phyloP scores from a whole-genome alignment of 768 basidiomycete species.

The Phaeotremella skinneri region DNA sequence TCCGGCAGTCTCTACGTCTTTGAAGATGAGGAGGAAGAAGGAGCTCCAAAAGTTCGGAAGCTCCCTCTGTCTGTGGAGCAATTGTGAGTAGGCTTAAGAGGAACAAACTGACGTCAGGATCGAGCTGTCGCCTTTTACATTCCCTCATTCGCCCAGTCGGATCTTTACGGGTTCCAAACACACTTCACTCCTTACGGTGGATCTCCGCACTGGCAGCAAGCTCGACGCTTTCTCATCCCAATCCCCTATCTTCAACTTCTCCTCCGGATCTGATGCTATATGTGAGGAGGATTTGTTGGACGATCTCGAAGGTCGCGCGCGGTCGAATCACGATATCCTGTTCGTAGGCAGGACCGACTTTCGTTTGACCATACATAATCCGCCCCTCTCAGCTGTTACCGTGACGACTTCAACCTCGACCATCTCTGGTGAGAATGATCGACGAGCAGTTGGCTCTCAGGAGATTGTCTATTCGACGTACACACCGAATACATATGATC shows the following conservation, averaged over 20 bases:
- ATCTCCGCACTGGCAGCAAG: slow-evolving; percentile 51
- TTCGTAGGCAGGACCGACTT: slow-evolving; percentile 76
- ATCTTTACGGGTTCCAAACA: slow-evolving; percentile 90
- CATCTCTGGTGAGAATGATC: slow-evolving; percentile 9
- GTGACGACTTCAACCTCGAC: slow-evolving; percentile 53
- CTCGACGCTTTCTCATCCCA: slow-evolving; percentile 43
- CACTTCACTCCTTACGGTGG: slow-evolving; percentile 62
- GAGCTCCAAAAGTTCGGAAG: slow-evolving; percentile 61
- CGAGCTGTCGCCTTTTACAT: slow-evolving; percentile 79
- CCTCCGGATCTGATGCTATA: slow-evolving; percentile 38
- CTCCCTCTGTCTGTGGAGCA: slow-evolving; percentile 90
- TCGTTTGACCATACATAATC: slow-evolving; percentile 76
- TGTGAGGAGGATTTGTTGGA: slow-evolving; percentile 54
- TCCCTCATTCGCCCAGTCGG: slow-evolving; percentile 64
- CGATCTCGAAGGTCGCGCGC: slow-evolving; percentile 60
- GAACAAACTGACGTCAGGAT: slow-evolving; percentile 54
- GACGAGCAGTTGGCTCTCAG: slow-evolving; percentile 54
- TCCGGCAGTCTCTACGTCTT: slow-evolving; percentile 90
- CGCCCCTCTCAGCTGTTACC: slow-evolving; percentile 53
- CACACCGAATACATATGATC: slow-evolving; percentile 86
- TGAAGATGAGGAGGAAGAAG: slow-evolving; percentile 34
- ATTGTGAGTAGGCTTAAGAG: slow-evolving; percentile 53
- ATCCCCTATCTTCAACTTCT: slow-evolving; percentile 24
- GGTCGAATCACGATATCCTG: slow-evolving; percentile 52
- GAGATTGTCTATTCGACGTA: slow-evolving; percentile 87